Evolutionary conservation across 768 basidiomycete genomes (phyloP), one percentile per base, ranked within the genome.

Genomic region (Russula dissimulans): DNA sequence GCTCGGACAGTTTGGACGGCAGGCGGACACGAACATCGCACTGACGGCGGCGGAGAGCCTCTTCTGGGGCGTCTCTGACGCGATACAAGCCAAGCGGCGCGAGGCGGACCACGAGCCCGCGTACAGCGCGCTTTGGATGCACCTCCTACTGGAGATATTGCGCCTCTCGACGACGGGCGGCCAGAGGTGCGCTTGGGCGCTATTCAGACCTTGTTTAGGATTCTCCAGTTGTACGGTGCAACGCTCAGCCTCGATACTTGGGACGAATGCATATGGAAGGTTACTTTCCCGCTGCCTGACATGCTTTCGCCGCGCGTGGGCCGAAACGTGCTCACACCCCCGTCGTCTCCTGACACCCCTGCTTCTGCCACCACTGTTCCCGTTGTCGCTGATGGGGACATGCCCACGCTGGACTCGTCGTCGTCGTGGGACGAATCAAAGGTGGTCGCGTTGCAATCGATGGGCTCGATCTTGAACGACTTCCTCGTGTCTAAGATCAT

Each of bases 61-160:
- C 3, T 76, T 99, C 5, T 98, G 95, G 95, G 88, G 90, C 61
- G 90, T 99, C 0, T 97, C 95, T 0, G 95, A 99, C 69, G 89
- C 91, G 1, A 91, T 98, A 39, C 93, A 95, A 68, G 82, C 86
- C 7, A 89, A 91, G 69, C 81, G 90, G 22, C 86, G 86, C 65
- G 79, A 79, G 46, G 72, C 67, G 42, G 81, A 83, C 58, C 81
- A 84, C 64, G 85, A 79, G 53, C 73, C 84, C 0, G 83, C 85
- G 65, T 92, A 91, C 67, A 91, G 85, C 67, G 81, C 83, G 2
- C 73, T 97, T n/a, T 99, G 95, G 95, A 91, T 97, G 83, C 88
- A 86, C 72, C 80, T 97, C 5, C 75, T 98, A 3, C 75, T 85
- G 6, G 90, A 94, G 70, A 82, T 97, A 3, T 79, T 95, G 4